Evolutionary conservation across 1,284 basidiomycete species (phyloP).

Genomic region (Paramarasmius palmivorus): DNA sequence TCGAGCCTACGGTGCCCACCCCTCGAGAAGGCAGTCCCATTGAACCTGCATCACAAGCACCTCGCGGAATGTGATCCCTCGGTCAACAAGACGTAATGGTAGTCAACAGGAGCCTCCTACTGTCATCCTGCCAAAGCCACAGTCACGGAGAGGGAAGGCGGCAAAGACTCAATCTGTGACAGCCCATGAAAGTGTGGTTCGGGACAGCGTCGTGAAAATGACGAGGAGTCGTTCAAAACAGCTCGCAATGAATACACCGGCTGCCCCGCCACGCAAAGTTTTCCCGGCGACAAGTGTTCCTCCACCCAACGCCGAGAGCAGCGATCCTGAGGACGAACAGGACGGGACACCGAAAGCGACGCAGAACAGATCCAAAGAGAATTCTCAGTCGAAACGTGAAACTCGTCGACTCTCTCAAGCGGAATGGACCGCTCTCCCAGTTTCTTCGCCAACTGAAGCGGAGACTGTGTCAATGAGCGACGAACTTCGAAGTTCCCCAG

Average conservation of each 20-base stretch:
- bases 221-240: conserved; percentile 12
- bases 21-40: conserved; percentile 11
- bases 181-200: conserved; percentile 9
- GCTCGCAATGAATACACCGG: background rate
- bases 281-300: background rate
- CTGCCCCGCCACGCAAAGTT: background rate
- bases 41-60: background rate
- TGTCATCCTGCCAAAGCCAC: background rate
- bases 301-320: background rate
- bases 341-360: background rate
- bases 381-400: background rate
- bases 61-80: background rate
- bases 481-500: conserved; percentile 38
- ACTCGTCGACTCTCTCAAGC: background rate
- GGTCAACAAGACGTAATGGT: background rate
- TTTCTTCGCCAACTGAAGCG: conserved; percentile 15
- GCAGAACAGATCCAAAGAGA: background rate
- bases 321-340: background rate
- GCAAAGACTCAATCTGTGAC: conserved; percentile 8
- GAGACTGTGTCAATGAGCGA: conserved; percentile 31
- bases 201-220: conserved; percentile 12
- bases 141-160: background rate
- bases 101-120: background rate
- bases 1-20: conserved; percentile 5
- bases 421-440: conserved; percentile 26